phyloP scores from a whole-genome alignment of 306 rosid species.

The Arachis stenosperma region DNA sequence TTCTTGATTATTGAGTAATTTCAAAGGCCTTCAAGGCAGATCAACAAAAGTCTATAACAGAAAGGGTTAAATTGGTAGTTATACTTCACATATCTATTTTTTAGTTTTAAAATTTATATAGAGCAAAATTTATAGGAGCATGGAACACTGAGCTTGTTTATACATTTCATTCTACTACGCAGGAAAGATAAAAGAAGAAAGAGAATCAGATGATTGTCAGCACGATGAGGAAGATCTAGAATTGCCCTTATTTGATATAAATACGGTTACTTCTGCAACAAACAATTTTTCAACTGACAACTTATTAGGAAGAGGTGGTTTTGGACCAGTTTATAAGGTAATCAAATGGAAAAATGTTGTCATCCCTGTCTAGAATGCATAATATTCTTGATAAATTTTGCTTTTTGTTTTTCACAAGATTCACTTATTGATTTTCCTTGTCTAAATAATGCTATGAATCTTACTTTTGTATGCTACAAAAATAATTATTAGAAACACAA shows the following conservation, averaged over 20 bases:
- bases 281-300: constrained; percentile 38
- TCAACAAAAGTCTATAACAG: background rate
- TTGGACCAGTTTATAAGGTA: constrained; percentile 48
- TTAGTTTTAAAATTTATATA: no score
- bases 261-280: constrained; percentile 40
- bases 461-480: no score
- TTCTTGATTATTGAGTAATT: background rate
- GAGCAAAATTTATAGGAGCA: background rate
- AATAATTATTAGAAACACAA: no score
- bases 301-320: no score
- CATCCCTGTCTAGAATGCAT: background rate
- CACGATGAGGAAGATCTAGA: constrained; percentile 40
- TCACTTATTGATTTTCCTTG: no score
- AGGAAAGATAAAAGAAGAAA: background rate
- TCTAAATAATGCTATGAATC: no score
- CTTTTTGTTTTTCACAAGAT: no score
- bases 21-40: background rate
- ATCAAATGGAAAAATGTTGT: background rate
- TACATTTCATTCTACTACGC: background rate
- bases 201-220: background rate
- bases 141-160: no score
- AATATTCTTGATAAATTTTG: background rate
- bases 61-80: background rate
- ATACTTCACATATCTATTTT: no score
- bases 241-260: constrained; percentile 45